Percentiles rank a stretch among this genome's conserved stretches.
Conservation (phyloP, 202 grass and related monocot genomes). For the Brachypodium distachyon region DNA sequence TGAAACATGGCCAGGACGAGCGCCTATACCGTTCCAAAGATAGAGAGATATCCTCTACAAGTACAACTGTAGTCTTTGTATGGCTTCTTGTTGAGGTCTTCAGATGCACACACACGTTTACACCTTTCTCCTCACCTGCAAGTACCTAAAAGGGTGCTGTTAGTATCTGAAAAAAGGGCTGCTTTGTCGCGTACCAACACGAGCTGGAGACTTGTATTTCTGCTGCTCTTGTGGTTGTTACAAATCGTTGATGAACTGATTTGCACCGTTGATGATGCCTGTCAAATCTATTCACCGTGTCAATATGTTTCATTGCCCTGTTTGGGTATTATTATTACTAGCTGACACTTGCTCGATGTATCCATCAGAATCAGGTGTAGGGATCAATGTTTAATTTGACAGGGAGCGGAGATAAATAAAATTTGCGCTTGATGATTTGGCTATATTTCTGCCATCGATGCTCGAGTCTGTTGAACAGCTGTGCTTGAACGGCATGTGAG, state of each 20-base stretch:
- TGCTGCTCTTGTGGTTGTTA: background rate
- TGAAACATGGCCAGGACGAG: slow-evolving; percentile 67
- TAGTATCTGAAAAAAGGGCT: background rate
- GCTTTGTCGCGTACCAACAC: background rate
- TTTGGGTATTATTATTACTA: too few species aligned
- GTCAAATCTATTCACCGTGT: background rate
- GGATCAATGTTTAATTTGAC: too few species aligned
- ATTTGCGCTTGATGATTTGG: too few species aligned
- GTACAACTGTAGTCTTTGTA: background rate
- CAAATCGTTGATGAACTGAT: background rate
- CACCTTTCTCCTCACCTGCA: background rate
- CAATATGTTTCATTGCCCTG: background rate
- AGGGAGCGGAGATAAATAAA: too few species aligned
- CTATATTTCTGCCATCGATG: too few species aligned
- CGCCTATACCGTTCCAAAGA: slow-evolving; percentile 37
- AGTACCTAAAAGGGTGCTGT: background rate
- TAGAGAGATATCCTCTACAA: background rate
- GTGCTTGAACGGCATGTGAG: too few species aligned
- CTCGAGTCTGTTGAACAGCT: too few species aligned
- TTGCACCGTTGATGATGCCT: background rate
- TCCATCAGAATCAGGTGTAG: background rate
- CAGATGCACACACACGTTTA: background rate
- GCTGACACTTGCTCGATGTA: background rate
- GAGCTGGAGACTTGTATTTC: background rate
- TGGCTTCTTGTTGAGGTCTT: background rate